A percentile compares a stretch with the other conserved stretches of the same genome.
Evolutionary conservation across 1,284 basidiomycete genomes (phyloP).

Genomic region (Lentinula novae-zelandiae): DNA sequence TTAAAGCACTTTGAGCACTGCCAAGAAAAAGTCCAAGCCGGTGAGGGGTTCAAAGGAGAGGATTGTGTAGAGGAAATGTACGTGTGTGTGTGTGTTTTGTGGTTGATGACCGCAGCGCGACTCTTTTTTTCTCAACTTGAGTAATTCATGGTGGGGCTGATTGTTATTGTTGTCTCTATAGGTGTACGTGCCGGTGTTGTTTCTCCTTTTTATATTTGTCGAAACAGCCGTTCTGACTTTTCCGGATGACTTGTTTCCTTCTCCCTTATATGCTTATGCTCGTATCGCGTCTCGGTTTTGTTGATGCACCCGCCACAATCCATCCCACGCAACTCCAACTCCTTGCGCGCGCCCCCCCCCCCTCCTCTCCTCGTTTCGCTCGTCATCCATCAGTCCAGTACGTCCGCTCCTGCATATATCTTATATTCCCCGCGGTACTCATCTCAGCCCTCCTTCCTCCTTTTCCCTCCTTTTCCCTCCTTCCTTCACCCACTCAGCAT

Average conservation of each 20-base stretch:
- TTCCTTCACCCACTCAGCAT: conserved; percentile 41
- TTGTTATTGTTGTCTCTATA: conserved; percentile 19
- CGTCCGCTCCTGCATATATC: conserved; percentile 24
- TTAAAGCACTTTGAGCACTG: conserved; percentile 90
- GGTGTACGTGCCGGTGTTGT: conserved; percentile 41
- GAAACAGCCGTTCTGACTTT: background rate
- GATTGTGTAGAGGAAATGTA: conserved; percentile 91
- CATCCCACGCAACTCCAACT: background rate
- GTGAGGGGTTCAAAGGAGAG: conserved; percentile 82
- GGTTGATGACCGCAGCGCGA: too few species aligned
- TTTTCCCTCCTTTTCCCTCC: conserved; percentile 8
- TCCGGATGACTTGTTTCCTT: background rate
- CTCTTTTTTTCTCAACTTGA: too few species aligned
- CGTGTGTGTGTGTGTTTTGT: conserved; percentile 19
- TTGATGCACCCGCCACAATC: too few species aligned
- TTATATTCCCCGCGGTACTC: background rate
- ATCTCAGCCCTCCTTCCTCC: conserved; percentile 11
- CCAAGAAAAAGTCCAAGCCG: conserved; percentile 79
- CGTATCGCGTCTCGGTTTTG: too few species aligned
- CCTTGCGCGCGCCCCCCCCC: too few species aligned
- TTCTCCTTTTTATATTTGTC: conserved; percentile 4
- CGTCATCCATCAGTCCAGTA: conserved; percentile 54
- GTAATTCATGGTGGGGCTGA: conserved; percentile 1
- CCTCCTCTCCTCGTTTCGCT: background rate
- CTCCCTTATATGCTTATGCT: background rate